A percentile compares a stretch with the other conserved stretches of the same genome.
These are phyloP conservation scores for Boletus sp. DNA, from an alignment of 768 basidiomycete species.

Conservation along the genomic window DNA sequence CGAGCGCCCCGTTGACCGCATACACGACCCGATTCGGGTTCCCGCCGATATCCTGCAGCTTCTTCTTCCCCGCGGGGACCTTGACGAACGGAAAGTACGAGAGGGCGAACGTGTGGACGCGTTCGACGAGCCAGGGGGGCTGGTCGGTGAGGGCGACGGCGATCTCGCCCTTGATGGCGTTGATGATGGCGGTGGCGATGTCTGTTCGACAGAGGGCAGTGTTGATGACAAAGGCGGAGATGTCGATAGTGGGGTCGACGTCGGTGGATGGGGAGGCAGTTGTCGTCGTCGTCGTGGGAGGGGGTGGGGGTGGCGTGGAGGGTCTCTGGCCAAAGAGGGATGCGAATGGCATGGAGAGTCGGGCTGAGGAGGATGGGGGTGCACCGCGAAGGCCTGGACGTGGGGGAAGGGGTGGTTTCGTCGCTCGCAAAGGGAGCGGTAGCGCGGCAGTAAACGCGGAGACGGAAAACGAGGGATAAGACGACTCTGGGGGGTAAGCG, in stretches of 20 bases:
- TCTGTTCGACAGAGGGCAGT: slow-evolving; percentile 52
- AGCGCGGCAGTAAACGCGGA: slow-evolving; percentile 38
- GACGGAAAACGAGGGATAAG: slow-evolving; percentile 50
- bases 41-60: slow-evolving; percentile 30
- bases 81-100: slow-evolving; percentile 60
- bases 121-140: slow-evolving; percentile 60
- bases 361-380: slow-evolving; percentile 33
- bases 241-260: slow-evolving; percentile 46
- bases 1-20: slow-evolving; percentile 40
- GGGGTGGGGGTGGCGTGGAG: slow-evolving; percentile 31
- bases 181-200: slow-evolving; percentile 52
- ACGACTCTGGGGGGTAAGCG: slow-evolving; percentile 30
- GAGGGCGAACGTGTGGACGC: slow-evolving; percentile 53
- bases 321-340: slow-evolving; percentile 64
- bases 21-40: slow-evolving; percentile 27
- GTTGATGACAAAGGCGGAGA: slow-evolving; percentile 61
- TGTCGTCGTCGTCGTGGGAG: slow-evolving; percentile 16
- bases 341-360: slow-evolving; percentile 74
- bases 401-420: slow-evolving; percentile 51
- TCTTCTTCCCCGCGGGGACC: slow-evolving; percentile 32
- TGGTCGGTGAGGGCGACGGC: slow-evolving; percentile 44
- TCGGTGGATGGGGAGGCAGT: slow-evolving; percentile 28
- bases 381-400: slow-evolving; percentile 25
- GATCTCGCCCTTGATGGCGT: slow-evolving; percentile 54
- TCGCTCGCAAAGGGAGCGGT: slow-evolving; percentile 36